These are phyloP conservation scores for Pythium monospermum DNA, from an alignment of 352 stramenopile species.

Conservation along the genomic window DNA sequence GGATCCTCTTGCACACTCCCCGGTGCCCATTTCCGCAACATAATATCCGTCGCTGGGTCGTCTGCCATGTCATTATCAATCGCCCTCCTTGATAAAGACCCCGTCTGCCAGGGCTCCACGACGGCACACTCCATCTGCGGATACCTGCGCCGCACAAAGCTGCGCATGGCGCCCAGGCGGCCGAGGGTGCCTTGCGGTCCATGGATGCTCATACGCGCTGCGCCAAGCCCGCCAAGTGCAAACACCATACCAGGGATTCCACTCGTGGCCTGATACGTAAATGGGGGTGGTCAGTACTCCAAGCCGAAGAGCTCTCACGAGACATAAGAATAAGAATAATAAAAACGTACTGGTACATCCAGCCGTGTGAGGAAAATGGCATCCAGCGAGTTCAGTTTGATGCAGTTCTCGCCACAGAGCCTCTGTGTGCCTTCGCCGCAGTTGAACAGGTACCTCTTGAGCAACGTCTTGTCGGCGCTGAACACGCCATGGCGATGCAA, in stretches of 20 bases:
- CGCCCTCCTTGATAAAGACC: too few relatives aligned
- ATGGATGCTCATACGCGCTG: constrained; percentile 39
- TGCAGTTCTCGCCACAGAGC: constrained; percentile 59
- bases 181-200: constrained; percentile 32
- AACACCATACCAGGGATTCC: constrained; percentile 66
- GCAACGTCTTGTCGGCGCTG: constrained; percentile 50
- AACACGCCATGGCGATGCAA: constrained; percentile 62
- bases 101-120: constrained; percentile 5
- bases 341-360: constrained; percentile 36
- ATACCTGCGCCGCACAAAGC: constrained; percentile 65
- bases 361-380: constrained; percentile 69
- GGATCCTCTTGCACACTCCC: constrained; percentile 2
- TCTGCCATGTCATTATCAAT: constrained; percentile 8
- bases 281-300: not conserved
- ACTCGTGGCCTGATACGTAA: constrained; percentile 42
- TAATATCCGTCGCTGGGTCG: not conserved
- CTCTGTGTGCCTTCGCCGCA: constrained; percentile 66
- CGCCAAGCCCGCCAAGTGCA: constrained; percentile 43
- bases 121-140: constrained; percentile 53
- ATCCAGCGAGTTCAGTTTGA: constrained; percentile 66
- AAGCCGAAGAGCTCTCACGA: not conserved
- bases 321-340: not conserved
- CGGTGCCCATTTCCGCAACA: not conserved
- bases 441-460: constrained; percentile 69
- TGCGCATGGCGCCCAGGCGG: constrained; percentile 49